phyloP scores from a whole-genome alignment of 225 moss, liverwort and hornwort species.

The Pleurozium schreberi region DNA sequence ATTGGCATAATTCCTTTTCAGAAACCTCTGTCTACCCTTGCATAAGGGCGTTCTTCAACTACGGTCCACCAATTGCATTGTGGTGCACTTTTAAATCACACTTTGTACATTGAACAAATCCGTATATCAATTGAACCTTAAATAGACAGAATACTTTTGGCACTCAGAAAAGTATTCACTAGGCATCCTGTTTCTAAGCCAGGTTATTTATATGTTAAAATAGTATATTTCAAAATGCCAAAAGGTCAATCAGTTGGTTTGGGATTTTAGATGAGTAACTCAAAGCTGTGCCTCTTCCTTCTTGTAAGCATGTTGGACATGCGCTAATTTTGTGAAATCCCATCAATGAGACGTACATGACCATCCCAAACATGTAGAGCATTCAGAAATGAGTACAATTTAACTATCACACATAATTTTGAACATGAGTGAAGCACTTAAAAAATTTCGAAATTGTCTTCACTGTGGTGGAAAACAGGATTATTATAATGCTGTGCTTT shows the following conservation, averaged over 20 bases:
- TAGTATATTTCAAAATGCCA: neutral
- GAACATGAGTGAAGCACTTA: neutral
- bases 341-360: neutral
- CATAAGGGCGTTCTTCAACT: neutral
- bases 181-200: neutral
- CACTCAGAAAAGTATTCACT: neutral
- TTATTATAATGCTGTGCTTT: neutral
- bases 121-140: too few relatives aligned
- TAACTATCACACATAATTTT: neutral
- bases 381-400: neutral
- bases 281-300: neutral
- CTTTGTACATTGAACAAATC: neutral
- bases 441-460: neutral
- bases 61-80: neutral
- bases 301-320: neutral
- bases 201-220: too few relatives aligned
- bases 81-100: neutral
- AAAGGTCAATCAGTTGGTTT: neutral
- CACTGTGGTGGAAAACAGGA: too few relatives aligned
- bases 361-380: neutral
- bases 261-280: neutral
- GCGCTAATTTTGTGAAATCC: neutral
- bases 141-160: too few relatives aligned
- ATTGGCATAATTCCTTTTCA: neutral
- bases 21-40: neutral